These are phyloP conservation scores for Lupinus albus DNA, from an alignment of 306 rosid genomes.

Conservation along the genomic window DNA sequence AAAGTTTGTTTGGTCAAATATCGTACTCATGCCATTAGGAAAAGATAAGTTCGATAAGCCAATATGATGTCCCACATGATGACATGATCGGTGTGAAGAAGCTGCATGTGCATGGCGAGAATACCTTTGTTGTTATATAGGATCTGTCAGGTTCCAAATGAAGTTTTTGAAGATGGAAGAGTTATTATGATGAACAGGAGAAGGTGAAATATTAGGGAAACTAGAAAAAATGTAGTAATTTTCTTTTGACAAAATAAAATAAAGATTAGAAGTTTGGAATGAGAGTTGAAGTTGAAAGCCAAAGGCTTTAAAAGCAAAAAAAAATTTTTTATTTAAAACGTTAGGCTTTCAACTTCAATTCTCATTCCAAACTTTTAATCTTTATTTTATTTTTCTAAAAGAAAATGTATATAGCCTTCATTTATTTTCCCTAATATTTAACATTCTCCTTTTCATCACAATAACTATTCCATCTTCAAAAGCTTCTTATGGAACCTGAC, in stretches of 20 bases:
- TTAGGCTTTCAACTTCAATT: too few relatives aligned
- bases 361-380: too few relatives aligned
- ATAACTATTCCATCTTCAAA: neutral
- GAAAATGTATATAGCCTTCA: neutral
- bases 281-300: too few relatives aligned
- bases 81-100: slow-evolving; percentile 61
- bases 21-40: too few relatives aligned
- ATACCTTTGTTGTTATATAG: slow-evolving; percentile 58
- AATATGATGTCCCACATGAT: too few relatives aligned
- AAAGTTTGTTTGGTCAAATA: slow-evolving; percentile 69
- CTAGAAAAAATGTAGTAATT: neutral
- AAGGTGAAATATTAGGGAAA: neutral
- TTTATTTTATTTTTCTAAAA: too few relatives aligned
- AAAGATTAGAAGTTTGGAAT: too few relatives aligned
- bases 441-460: neutral
- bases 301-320: too few relatives aligned
- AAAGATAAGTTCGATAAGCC: too few relatives aligned
- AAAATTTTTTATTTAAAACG: too few relatives aligned
- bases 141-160: slow-evolving; percentile 47
- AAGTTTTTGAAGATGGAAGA: neutral
- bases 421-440: neutral
- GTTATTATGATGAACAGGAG: neutral
- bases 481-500: slow-evolving; percentile 42
- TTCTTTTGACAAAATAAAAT: neutral
- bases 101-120: slow-evolving; percentile 83